Evolutionary conservation across 164 flowering plant genomes (phyloP), one percentile per base, ranked within the genome.

Genomic region (Saururus chinensis): DNA sequence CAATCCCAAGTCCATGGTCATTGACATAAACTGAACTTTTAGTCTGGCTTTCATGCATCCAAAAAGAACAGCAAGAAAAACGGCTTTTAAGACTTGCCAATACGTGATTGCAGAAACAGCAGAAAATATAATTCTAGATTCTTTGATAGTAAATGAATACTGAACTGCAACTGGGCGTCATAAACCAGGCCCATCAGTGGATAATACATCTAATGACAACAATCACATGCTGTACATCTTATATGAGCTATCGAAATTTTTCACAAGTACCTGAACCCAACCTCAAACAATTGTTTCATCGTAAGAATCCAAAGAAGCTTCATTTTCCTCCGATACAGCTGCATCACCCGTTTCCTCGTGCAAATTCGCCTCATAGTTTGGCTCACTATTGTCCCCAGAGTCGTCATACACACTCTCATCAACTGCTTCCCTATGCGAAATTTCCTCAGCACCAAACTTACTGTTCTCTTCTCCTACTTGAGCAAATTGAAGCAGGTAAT

Each of bases 401-500:
- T 66, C 66, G n/a, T 72, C 82, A 56, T 69, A 60, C 49, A 10
- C 59, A n/a, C 7, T 23, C 9, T 0, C 62, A 24, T 60, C 13
- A 45, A 7, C n/a, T 5, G 24, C 24, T 16, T 17, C 35, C 30
- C 45, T 30, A 19, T 22, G 21, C 23, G 72, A 57, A 54, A 68
- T 48, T 55, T 72, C 57, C 20, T 58, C 77, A 58, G 25, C 1
- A 55, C 35, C 35, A 9, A 23, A 55, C 19, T 20, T 60, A 40
- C 56, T 66, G 40, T 77, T 45, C 49, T 45, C 49, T 45, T 45
- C 84, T 49, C 35, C 84, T 25, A 69, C 19, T 65, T 73, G 74
- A 63, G 62, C 64, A 66, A 77, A 69, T 20, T 77, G 77, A 67
- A 88, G 71, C 74, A 86, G 65, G 79, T 57, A 81, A 26, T 86